Conservation (phyloP, 768 basidiomycete genomes). For the Tulasnella sp. region DNA sequence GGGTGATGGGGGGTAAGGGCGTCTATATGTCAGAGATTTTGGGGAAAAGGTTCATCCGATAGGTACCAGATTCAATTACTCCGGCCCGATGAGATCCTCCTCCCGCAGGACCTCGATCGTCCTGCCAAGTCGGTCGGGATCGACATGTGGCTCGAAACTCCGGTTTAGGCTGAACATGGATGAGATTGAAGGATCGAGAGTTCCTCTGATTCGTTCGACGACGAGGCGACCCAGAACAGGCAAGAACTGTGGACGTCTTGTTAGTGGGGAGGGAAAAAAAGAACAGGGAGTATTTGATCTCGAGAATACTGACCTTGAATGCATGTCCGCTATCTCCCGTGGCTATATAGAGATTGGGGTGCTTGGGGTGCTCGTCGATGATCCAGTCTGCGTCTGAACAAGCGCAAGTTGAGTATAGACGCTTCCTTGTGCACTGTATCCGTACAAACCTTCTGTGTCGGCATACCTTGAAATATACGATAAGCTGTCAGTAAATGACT, state of each 20-base stretch:
- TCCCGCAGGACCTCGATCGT: neutral
- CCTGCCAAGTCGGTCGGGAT: neutral
- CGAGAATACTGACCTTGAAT: conserved; percentile 52
- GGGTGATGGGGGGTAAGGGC: neutral
- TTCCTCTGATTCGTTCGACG: conserved; percentile 60
- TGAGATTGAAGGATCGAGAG: conserved; percentile 43
- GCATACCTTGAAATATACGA: conserved; percentile 57
- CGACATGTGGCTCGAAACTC: neutral
- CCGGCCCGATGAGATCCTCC: conserved; percentile 3
- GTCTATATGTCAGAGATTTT: neutral
- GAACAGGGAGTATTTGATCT: neutral
- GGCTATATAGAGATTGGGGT: conserved; percentile 61
- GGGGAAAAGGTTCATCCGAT: neutral
- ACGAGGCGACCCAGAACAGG: conserved; percentile 76
- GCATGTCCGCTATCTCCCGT: conserved; percentile 86
- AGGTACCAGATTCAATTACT: neutral
- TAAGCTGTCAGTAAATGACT: neutral
- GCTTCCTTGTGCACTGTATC: neutral
- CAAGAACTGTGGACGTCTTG: conserved; percentile 54
- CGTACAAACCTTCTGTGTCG: conserved; percentile 47
- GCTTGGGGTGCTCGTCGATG: conserved; percentile 61
- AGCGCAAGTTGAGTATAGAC: neutral
- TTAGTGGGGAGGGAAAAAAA: neutral
- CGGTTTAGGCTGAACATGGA: conserved; percentile 61
- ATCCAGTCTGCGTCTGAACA: conserved; percentile 73